Conservation (phyloP, 768 basidiomycete species). For the Clathrus columnatus region DNA sequence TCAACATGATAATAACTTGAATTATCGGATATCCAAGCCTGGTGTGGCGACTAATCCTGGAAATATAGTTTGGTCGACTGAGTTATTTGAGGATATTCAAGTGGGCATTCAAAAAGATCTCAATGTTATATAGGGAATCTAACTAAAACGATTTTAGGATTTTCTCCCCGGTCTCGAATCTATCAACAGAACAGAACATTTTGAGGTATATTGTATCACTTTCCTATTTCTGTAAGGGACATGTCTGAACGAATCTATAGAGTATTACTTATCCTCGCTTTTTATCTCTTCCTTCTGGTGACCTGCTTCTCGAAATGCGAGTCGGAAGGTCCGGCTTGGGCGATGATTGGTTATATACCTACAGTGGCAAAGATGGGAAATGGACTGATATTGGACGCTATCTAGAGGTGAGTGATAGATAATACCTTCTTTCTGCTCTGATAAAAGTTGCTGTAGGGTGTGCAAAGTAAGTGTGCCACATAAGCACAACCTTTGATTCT, state of each 20-base stretch:
- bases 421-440: not conserved
- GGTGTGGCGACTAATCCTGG: slow-evolving; percentile 25
- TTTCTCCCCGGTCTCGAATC: slow-evolving; percentile 26
- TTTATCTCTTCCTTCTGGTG: slow-evolving; percentile 18
- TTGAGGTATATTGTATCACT: not conserved
- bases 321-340: slow-evolving; percentile 29
- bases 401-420: slow-evolving; percentile 21
- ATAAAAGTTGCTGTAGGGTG: slow-evolving; percentile 19
- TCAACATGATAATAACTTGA: slow-evolving; percentile 29
- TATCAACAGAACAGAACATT: slow-evolving; percentile 19
- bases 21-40: slow-evolving; percentile 24
- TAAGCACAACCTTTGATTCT: not conserved
- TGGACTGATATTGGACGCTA: slow-evolving; percentile 27
- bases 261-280: slow-evolving; percentile 31
- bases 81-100: slow-evolving; percentile 22
- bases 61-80: slow-evolving; percentile 17
- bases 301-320: slow-evolving; percentile 27
- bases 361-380: slow-evolving; percentile 20
- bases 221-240: too few relatives aligned
- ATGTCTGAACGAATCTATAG: slow-evolving; percentile 17
- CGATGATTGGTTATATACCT: slow-evolving; percentile 31
- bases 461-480: slow-evolving; percentile 22
- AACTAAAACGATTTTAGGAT: slow-evolving; percentile 15
- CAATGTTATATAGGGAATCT: not conserved
- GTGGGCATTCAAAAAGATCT: slow-evolving; percentile 11